phyloP scores from a whole-genome alignment of 1,284 basidiomycete species.

The Leccinum pallidistipes region DNA sequence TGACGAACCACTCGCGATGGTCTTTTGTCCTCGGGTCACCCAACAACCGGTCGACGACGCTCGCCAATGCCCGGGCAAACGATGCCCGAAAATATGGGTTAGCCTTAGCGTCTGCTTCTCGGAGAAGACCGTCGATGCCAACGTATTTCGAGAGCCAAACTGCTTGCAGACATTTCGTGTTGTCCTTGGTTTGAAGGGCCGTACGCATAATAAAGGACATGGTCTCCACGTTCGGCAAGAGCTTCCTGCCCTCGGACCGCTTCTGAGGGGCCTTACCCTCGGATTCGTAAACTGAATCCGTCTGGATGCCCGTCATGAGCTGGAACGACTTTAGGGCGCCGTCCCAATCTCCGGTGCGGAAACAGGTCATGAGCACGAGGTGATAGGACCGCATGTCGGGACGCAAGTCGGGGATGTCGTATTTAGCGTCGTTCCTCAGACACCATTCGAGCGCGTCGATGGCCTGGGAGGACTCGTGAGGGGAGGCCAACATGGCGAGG shows the following conservation, averaged over 20 bases:
- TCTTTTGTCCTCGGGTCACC: slow-evolving; percentile 20
- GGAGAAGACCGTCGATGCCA: slow-evolving; percentile 36
- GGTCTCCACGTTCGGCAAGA: slow-evolving; percentile 47
- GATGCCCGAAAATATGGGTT: slow-evolving; percentile 30
- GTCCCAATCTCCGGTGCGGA: slow-evolving; percentile 61
- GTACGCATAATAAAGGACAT: slow-evolving; percentile 54
- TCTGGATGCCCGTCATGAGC: slow-evolving; percentile 63
- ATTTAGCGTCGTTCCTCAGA: slow-evolving; percentile 47
- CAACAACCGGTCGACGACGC: slow-evolving; percentile 14
- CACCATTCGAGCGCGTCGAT: slow-evolving; percentile 65
- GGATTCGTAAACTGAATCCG: slow-evolving; percentile 53
- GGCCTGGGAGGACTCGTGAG: slow-evolving; percentile 39
- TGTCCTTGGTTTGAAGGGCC: slow-evolving; percentile 49
- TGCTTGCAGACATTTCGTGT: slow-evolving; percentile 52
- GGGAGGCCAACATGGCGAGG: slow-evolving; percentile 38
- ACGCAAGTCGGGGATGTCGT: slow-evolving; percentile 43
- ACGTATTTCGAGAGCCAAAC: slow-evolving; percentile 54
- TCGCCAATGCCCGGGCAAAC: slow-evolving; percentile 26
- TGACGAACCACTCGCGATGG: slow-evolving; percentile 20
- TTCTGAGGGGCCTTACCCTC: slow-evolving; percentile 34
- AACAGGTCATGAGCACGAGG: slow-evolving; percentile 58
- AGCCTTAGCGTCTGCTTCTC: slow-evolving; percentile 2
- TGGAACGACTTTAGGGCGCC: slow-evolving; percentile 56
- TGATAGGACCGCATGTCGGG: slow-evolving; percentile 53
- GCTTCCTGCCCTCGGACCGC: slow-evolving; percentile 41